phyloP scores from a whole-genome alignment of 768 basidiomycete species.

The Trametes cingulata region DNA sequence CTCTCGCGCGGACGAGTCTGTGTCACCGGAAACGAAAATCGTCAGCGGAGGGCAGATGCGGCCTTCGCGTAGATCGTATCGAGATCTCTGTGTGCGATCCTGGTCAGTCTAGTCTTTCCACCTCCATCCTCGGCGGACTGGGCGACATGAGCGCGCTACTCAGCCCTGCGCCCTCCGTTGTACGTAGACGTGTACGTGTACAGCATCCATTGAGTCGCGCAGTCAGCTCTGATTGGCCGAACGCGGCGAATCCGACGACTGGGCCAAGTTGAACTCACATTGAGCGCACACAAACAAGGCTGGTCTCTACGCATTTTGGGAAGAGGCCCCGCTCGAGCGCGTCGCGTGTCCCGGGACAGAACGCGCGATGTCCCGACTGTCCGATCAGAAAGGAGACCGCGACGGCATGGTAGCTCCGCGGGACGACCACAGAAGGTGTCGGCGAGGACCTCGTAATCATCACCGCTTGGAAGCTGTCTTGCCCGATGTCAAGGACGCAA shows the following conservation, averaged over 20 bases:
- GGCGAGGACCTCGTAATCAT: neutral
- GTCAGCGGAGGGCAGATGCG: neutral
- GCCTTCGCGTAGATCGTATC: conserved; percentile 10
- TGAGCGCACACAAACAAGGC: neutral
- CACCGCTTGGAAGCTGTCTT: conserved; percentile 11
- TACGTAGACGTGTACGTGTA: conserved; percentile 7
- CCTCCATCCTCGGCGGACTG: neutral
- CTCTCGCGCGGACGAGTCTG: neutral
- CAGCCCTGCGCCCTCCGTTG: neutral
- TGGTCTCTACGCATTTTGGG: conserved; percentile 1
- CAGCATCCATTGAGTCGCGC: neutral
- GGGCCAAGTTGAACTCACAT: neutral
- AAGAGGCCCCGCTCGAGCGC: neutral
- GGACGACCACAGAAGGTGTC: neutral
- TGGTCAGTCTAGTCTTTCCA: neutral
- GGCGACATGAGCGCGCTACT: neutral
- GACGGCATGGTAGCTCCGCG: conserved; percentile 1
- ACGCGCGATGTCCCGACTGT: neutral
- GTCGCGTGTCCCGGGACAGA: neutral
- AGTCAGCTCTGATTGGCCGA: neutral
- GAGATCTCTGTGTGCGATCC: neutral
- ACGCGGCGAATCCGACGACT: neutral
- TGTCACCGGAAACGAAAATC: conserved; percentile 13
- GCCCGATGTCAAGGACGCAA: neutral
- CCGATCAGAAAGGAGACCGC: conserved; percentile 17